phyloP scores from a whole-genome alignment of 1,284 basidiomycete species.

The Quambalaria eucalypti region DNA sequence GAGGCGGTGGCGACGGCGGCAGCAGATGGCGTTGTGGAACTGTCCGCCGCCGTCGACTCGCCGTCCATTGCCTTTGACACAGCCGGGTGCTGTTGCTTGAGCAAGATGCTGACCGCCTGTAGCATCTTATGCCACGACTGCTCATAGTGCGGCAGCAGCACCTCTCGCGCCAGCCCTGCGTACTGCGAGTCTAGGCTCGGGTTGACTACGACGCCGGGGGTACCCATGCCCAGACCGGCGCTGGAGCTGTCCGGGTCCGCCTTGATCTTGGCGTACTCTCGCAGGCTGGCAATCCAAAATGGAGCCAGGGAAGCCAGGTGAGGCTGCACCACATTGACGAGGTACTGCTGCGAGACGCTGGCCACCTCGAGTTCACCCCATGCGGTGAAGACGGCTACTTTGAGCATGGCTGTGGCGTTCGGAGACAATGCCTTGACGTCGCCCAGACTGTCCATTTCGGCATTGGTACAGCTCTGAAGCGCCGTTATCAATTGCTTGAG shows the following conservation, averaged over 20 bases:
- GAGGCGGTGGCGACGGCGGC: conserved; percentile 16
- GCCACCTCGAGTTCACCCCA: conserved; percentile 91
- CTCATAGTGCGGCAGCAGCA: conserved; percentile 62
- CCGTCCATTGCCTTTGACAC: conserved; percentile 76
- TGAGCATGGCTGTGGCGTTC: conserved; percentile 87
- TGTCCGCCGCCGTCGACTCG: conserved; percentile 49
- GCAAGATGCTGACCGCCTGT: conserved; percentile 72
- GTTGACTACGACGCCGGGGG: conserved; percentile 12
- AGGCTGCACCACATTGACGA: conserved; percentile 73
- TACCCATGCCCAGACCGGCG: background rate
- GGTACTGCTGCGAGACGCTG: conserved; percentile 63
- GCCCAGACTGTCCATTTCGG: conserved; percentile 68
- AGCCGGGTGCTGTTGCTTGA: conserved; percentile 62
- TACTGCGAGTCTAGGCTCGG: conserved; percentile 64
- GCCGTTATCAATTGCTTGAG: conserved; percentile 70
- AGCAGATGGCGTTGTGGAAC: no score
- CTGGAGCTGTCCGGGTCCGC: conserved; percentile 66
- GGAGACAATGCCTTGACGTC: conserved; percentile 79
- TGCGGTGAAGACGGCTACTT: conserved; percentile 83
- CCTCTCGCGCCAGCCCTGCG: conserved; percentile 77
- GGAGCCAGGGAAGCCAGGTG: conserved; percentile 66
- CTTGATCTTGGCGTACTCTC: conserved; percentile 80
- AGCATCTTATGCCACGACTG: conserved; percentile 74
- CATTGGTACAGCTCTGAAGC: conserved; percentile 61
- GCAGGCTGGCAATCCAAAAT: conserved; percentile 77